Evolutionary conservation across 495 filamentous ascomycete genomes (phyloP), one percentile per base, ranked within the genome.

Genomic region (Aspergillus panamensis): DNA sequence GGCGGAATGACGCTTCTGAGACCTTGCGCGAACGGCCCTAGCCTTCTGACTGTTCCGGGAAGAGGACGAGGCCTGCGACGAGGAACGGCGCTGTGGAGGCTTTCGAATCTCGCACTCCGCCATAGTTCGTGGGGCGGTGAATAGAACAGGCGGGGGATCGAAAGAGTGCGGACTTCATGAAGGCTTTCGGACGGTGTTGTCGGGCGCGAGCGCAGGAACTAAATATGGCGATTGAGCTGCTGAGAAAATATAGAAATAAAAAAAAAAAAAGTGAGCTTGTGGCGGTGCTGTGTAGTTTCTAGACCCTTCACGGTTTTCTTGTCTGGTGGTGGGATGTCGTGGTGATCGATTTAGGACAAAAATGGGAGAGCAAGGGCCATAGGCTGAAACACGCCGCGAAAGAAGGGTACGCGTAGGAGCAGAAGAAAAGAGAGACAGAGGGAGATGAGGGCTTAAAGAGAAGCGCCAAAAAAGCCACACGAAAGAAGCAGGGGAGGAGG

Each of bases 31-130:
- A 19, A 69, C 55, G 21, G 68, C 59, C 55, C 62, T 74, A 64
- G 67, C 57, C 64, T 69, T 75, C 61, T 75, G 72, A 59, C 76
- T 77, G 37, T 67, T 68, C 56, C 67, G 72, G 37, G 76, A 79
- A 21, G 70, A 72, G 21, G 71, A 75, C 1, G 76, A 79, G 8
- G 74, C 66, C 49, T 73, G 76, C 6, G 76, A 79, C 6, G 76
- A 76, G 47, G 76, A 77, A 30, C 76, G 75, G 39, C 71, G 73
- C 60, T 71, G 25, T 25, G 25, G 71, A 25, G 55, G 48, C 16
- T 60, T 47, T 17, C 59, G 67, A 61, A 62, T 44, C 59, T 75
- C 69, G 61, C 64, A 64, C 67, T 77, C 74, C 62, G 76, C 74
- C 76, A 78, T 78, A 65, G 62, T 72, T 76, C 66, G 64, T 69